Conservation (phyloP, 2,329 filamentous ascomycete genomes). For the Claviceps cyperi region DNA sequence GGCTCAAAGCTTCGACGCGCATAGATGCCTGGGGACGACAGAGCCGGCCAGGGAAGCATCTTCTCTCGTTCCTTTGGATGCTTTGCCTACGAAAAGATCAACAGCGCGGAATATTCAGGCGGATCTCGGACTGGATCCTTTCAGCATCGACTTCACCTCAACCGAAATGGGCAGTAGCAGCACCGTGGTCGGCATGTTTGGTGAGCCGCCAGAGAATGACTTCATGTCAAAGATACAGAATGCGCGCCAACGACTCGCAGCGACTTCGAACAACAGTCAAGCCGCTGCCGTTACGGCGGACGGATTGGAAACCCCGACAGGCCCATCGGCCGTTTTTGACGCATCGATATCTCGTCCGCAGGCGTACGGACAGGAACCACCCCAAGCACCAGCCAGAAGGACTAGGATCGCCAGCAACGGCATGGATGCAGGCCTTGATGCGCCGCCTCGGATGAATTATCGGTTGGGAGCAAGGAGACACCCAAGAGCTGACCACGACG, state of each 20-base stretch:
- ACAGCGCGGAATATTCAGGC: constrained; percentile 22
- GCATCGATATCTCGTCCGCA: constrained; percentile 11
- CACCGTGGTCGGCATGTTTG: constrained; percentile 25
- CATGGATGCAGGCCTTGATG: constrained; percentile 38
- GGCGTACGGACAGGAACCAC: constrained; percentile 26
- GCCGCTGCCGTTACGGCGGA: constrained; percentile 33
- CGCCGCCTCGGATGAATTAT: constrained; percentile 51
- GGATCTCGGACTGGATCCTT: constrained; percentile 33
- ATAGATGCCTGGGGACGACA: constrained; percentile 10
- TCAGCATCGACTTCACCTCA: constrained; percentile 29
- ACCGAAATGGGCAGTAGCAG: constrained; percentile 26
- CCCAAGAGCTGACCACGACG: constrained; percentile 20
- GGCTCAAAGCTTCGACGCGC: constrained; percentile 30
- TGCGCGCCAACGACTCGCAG: constrained; percentile 31
- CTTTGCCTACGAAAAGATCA: constrained; percentile 27
- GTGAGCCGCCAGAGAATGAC: constrained; percentile 34
- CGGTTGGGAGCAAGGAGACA: constrained; percentile 31
- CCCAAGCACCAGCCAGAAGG: constrained; percentile 37
- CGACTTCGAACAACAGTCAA: constrained; percentile 21
- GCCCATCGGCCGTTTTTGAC: constrained; percentile 11
- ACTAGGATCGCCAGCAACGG: constrained; percentile 40
- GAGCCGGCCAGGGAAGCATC: constrained; percentile 23
- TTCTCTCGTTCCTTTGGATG: constrained; percentile 18
- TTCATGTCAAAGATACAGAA: constrained; percentile 42
- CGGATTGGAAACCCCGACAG: constrained; percentile 46